Evolutionary conservation across 2,329 filamentous ascomycete species (phyloP), one percentile per base, ranked within the genome.

Genomic region (Hypoxylon sp.): DNA sequence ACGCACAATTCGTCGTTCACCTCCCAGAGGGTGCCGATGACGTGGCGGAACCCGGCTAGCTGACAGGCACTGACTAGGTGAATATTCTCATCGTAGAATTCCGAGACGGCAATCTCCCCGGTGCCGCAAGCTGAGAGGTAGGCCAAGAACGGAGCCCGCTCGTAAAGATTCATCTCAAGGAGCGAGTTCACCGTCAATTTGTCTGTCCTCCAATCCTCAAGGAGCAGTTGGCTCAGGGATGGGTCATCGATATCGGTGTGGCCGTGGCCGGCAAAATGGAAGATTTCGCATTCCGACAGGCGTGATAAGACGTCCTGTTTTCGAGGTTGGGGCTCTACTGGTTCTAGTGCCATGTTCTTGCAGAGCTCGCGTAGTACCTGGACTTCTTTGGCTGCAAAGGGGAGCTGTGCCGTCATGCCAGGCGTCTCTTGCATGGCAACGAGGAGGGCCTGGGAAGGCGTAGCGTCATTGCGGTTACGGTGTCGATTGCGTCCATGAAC

Each of bases 221-320:
- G 71, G 1, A 80, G 69, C 2, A 80, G 68, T 37, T 26, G 63
- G 62, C 78, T 80, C 50, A 71, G 62, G 5, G 74, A 77, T 1
- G 80, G 79, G 17, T 80, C 75, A 0, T 5, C 2, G 0, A 33
- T 13, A 59, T 81, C 58, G 2, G 75, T 69, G 1, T 39, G 10
- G 0, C 79, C 81, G 59, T 82, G 81, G 11, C 81, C 79, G 1
- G 82, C 81, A 58, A 84, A 84, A 65, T 83, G 82, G 65, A 83
- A 81, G 5, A 83, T 77, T 14, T 74, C 70, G 67, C 76, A 79
- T 1, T 35, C 44, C 5, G 19, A 51, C 1, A 82, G 63, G 1
- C 68, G 42, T 2, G 17, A n/a, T 1, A 80, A 1, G 2, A 81
- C 67, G 0, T 78, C 73, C 6, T 63, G 46, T 26, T 73, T 76